Evolutionary conservation across 2,329 filamentous ascomycete species (phyloP).

Genomic region (Aspergillus pseudoterreus): DNA sequence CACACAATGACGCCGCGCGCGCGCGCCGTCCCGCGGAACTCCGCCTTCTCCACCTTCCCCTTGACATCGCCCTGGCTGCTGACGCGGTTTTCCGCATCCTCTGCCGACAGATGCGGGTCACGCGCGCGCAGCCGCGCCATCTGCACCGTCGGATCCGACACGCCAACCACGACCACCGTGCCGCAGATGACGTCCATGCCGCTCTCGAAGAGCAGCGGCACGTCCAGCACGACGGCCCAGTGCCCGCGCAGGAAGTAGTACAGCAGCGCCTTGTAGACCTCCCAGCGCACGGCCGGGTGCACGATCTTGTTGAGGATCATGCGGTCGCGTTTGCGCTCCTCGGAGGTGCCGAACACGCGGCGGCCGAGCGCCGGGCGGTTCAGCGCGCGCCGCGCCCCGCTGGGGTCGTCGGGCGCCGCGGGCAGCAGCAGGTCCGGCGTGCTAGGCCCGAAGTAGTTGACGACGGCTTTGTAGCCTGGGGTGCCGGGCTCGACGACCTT

Average conservation of each 20-base stretch:
- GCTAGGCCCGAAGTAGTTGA: slow-evolving; percentile 72
- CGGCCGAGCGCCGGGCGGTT: slow-evolving; percentile 82
- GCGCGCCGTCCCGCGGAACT: slow-evolving; percentile 54
- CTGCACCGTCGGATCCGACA: slow-evolving; percentile 74
- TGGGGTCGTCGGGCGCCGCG: slow-evolving; percentile 37
- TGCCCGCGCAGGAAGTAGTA: slow-evolving; percentile 68
- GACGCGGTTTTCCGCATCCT: slow-evolving; percentile 85
- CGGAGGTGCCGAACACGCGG: slow-evolving; percentile 77
- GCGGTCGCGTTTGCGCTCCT: slow-evolving; percentile 67
- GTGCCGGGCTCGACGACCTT: slow-evolving; percentile 93
- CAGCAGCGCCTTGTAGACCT: slow-evolving; percentile 75
- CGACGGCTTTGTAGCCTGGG: slow-evolving; percentile 74
- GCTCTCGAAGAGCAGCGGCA: slow-evolving; percentile 88
- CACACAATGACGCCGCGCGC: slow-evolving; percentile 74
- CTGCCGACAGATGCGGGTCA: slow-evolving; percentile 72
- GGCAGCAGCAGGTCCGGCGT: slow-evolving; percentile 82
- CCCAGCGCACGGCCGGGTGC: slow-evolving; percentile 80
- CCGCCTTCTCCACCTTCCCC: slow-evolving; percentile 73
- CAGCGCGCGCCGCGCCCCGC: slow-evolving; percentile 51
- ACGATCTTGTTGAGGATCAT: slow-evolving; percentile 82
- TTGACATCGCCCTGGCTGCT: slow-evolving; percentile 80
- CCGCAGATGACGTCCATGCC: slow-evolving; percentile 83
- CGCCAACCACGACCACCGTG: slow-evolving; percentile 80
- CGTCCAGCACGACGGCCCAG: slow-evolving; percentile 89
- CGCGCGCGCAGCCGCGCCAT: slow-evolving; percentile 72